Evolutionary conservation across 2,329 filamentous ascomycete genomes (phyloP).

Genomic region (Paraphoma chrysanthemicola): DNA sequence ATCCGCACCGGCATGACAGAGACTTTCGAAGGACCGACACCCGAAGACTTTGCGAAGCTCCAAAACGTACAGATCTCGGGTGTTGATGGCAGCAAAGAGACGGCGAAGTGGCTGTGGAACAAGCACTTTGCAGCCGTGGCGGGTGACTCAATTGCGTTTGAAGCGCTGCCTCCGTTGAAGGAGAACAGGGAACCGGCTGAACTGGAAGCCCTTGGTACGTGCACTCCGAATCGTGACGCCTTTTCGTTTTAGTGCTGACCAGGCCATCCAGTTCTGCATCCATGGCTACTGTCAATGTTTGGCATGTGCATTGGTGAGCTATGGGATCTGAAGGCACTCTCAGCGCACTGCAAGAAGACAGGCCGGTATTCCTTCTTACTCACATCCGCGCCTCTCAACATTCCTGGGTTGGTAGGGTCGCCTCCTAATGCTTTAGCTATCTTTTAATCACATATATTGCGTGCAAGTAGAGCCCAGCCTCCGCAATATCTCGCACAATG

Average conservation of each 20-base stretch:
- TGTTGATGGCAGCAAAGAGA: conserved; percentile 38
- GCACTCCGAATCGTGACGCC: neutral
- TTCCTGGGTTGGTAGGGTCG: conserved; percentile 19
- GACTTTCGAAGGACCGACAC: conserved; percentile 5
- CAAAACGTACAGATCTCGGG: conserved; percentile 10
- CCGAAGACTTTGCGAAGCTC: conserved; percentile 14
- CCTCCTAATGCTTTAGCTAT: conserved; percentile 23
- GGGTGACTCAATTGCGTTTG: conserved; percentile 67
- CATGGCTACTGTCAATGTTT: conserved; percentile 34
- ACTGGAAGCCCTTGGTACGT: conserved; percentile 7
- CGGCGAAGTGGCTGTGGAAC: conserved; percentile 70
- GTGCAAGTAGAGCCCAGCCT: neutral
- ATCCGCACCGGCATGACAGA: conserved; percentile 24
- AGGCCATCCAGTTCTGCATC: conserved; percentile 16
- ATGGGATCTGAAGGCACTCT: conserved; percentile 40
- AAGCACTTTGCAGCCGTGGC: conserved; percentile 67
- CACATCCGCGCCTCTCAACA: conserved; percentile 63
- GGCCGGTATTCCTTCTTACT: conserved; percentile 53
- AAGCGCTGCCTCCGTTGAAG: conserved; percentile 54
- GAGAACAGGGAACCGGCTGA: conserved; percentile 9
- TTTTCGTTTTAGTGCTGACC: no score
- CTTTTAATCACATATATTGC: conserved; percentile 3
- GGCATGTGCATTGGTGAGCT: conserved; percentile 40
- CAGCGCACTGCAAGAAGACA: conserved; percentile 34
- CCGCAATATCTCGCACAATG: neutral